Evolutionary conservation across 225 moss, liverwort and hornwort genomes (phyloP).

Genomic region (Climacium dendroides): DNA sequence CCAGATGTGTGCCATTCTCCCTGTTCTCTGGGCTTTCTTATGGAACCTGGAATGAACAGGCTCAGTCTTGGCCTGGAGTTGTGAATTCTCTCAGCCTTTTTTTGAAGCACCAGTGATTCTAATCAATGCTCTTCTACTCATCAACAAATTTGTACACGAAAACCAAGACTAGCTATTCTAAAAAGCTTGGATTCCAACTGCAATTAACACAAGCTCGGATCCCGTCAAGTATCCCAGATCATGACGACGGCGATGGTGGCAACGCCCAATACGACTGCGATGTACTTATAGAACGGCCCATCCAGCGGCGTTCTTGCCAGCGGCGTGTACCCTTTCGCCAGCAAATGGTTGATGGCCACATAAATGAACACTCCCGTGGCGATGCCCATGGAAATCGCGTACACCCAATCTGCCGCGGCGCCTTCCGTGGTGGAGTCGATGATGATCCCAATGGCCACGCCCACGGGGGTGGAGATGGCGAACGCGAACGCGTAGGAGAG

Average conservation of each 20-base stretch:
- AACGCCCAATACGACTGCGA: constrained; percentile 39
- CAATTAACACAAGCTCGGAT: neutral
- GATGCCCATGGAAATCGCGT: constrained; percentile 71
- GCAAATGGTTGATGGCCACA: constrained; percentile 80
- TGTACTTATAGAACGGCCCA: constrained; percentile 20
- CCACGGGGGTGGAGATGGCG: constrained; percentile 79
- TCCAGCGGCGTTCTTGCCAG: neutral
- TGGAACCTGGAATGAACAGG: neutral
- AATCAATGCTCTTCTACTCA: neutral
- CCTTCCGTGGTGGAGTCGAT: constrained; percentile 69
- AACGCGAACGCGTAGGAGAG: constrained; percentile 57
- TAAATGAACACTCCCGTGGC: constrained; percentile 83
- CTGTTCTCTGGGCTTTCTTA: neutral
- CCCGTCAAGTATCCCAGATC: constrained; percentile 47
- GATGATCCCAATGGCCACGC: constrained; percentile 77
- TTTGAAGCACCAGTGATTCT: neutral
- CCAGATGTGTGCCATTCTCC: neutral
- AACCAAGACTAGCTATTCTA: neutral
- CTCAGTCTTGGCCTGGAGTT: neutral
- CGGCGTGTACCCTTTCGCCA: constrained; percentile 60
- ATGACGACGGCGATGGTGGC: constrained; percentile 45
- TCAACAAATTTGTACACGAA: neutral
- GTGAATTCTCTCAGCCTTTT: neutral
- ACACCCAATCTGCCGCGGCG: constrained; percentile 63
- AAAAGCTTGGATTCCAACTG: neutral